A percentile compares a stretch with the other conserved stretches of the same genome.
phyloP scores from a whole-genome alignment of 805 yeast species.

The Candida ficus region DNA sequence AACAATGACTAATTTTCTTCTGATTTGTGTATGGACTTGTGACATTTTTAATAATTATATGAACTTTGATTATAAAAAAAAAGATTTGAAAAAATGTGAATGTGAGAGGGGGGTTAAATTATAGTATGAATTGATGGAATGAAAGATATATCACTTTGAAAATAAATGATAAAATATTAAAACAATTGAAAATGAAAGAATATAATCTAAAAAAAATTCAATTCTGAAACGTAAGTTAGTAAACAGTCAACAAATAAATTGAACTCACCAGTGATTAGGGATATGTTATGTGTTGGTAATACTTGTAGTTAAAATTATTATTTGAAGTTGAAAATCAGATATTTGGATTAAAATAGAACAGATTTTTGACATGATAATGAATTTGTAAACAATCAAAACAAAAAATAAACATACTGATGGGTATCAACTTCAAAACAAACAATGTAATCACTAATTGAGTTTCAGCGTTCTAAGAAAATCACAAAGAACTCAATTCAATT shows the following conservation, averaged over 20 bases:
- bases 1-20: conserved; percentile 87
- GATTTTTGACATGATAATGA: too few species aligned
- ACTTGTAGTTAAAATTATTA: too few species aligned
- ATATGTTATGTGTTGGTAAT: too few species aligned
- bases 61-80: background rate
- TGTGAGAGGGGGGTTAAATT: too few species aligned
- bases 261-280: too few species aligned
- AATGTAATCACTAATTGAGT: background rate
- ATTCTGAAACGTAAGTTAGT: conserved; percentile 6
- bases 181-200: background rate
- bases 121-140: background rate
- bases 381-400: background rate
- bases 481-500: too few species aligned
- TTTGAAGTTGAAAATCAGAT: too few species aligned
- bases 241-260: too few species aligned
- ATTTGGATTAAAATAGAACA: too few species aligned
- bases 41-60: conserved; percentile 18
- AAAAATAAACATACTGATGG: background rate
- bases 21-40: conserved; percentile 27
- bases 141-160: too few species aligned
- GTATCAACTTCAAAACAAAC: background rate
- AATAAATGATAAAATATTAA: background rate
- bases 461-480: too few species aligned
- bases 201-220: conserved; percentile 3
- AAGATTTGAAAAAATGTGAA: background rate